Evolutionary conservation across 345 rosid species (phyloP), one percentile per base, ranked within the genome.

Genomic region (Eutrema yunnanense): DNA sequence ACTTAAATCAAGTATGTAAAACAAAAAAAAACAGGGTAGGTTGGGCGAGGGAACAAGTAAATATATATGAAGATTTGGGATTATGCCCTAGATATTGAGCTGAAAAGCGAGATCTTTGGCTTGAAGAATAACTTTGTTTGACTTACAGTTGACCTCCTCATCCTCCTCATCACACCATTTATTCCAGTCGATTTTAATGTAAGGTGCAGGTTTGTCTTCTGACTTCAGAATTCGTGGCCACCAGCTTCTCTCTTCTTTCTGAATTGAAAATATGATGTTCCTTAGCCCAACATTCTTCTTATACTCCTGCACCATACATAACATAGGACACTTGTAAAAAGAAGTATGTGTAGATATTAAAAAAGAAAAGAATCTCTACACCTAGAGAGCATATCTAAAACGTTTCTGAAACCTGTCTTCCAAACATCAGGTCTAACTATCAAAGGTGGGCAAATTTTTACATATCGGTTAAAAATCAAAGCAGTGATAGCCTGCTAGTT

Each of bases 131-230:
- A 9, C 36, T 54, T 63, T 47, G 37, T 32, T 32, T 8, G 76
- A 82, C 96, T 88, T 84, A 95, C 96, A 84, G 65, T 67, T 43
- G 38, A 78, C 69, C 58, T 84, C 94, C 13, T 90, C 97, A 56
- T 95, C 97, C 79, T 95, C 99, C 79, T 95, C 99, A 62, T 95
- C 99, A n/a, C 96, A 88, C 99, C 99, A 95, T 79, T 83, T 95
- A 73, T 92, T 95, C 97, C 97, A 95, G 78, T 95, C 97, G 53
- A 95, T 97, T 86, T 92, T 95, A 48, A 95, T 86, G 82, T 95
- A 95, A 68, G 99, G 99, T 6, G 99, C 99, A 32, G 99, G 96
- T 72, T 92, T 95, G 79, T 80, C 93, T 73, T 88, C 96, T 1
- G 94, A 79, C 77, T 88, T 86, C 49, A 95, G 75, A 6, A 95